Conservation (phyloP, 1,284 basidiomycete species). For the Leccinum colubrinum region DNA sequence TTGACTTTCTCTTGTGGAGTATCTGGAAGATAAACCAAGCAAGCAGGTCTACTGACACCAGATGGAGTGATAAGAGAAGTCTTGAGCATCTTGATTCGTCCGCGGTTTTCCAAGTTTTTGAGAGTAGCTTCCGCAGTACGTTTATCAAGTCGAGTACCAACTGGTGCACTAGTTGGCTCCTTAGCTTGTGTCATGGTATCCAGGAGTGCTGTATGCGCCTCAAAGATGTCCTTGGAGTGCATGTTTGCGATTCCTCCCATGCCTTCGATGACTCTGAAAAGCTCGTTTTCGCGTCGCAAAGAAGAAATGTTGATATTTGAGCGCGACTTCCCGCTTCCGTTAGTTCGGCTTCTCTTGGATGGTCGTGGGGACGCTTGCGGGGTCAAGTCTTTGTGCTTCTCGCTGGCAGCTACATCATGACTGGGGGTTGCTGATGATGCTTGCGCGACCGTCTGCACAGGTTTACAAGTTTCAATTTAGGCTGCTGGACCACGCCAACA, state of each 20-base stretch:
- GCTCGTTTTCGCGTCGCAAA: slow-evolving; percentile 74
- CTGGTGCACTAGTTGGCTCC: slow-evolving; percentile 64
- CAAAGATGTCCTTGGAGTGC: slow-evolving; percentile 65
- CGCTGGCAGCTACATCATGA: not conserved
- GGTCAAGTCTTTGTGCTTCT: slow-evolving; percentile 18
- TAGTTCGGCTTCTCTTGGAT: slow-evolving; percentile 24
- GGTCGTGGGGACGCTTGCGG: slow-evolving; percentile 11
- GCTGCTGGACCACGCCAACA: not conserved
- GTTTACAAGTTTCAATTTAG: not conserved
- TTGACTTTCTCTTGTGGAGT: slow-evolving; percentile 50
- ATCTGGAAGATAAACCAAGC: slow-evolving; percentile 60
- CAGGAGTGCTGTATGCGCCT: slow-evolving; percentile 59
- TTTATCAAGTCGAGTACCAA: slow-evolving; percentile 69
- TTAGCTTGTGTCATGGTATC: slow-evolving; percentile 52
- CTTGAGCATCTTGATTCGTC: slow-evolving; percentile 63
- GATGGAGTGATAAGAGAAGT: slow-evolving; percentile 54
- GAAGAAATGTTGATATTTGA: slow-evolving; percentile 65
- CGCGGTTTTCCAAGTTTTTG: slow-evolving; percentile 56
- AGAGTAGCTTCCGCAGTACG: slow-evolving; percentile 63
- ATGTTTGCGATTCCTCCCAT: slow-evolving; percentile 64
- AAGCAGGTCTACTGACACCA: slow-evolving; percentile 51
- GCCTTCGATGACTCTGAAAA: slow-evolving; percentile 59
- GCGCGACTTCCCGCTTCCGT: slow-evolving; percentile 24
- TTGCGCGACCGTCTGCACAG: not conserved
- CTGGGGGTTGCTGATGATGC: not conserved